These are phyloP conservation scores for Cucumis sativus DNA, from an alignment of 306 rosid genomes.

Conservation along the genomic window Cucumber_9930_V3 NC_026661.2:3001501-3002000, in stretches of 20 bases:
- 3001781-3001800: not conserved
- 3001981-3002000: conserved; percentile 21
- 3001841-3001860: not conserved
- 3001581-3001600: not conserved
- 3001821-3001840: not conserved
- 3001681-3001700: not conserved
- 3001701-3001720: not conserved
- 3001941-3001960: conserved; percentile 30
- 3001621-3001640: not conserved
- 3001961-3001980: conserved; percentile 27
- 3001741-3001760: not conserved
- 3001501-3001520: not conserved
- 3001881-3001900: not conserved
- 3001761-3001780: not conserved
- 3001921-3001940: conserved; percentile 18
- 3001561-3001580: not conserved
- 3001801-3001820: not conserved
- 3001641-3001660: not conserved
- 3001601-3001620: not conserved
- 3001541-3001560: not conserved
- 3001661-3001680: not conserved
- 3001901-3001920: conserved; percentile 14
- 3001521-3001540: not conserved
- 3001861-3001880: not conserved
- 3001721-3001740: not conserved